Evolutionary conservation across 2,329 filamentous ascomycete species (phyloP).

Genomic region (Penicillium sp.): DNA sequence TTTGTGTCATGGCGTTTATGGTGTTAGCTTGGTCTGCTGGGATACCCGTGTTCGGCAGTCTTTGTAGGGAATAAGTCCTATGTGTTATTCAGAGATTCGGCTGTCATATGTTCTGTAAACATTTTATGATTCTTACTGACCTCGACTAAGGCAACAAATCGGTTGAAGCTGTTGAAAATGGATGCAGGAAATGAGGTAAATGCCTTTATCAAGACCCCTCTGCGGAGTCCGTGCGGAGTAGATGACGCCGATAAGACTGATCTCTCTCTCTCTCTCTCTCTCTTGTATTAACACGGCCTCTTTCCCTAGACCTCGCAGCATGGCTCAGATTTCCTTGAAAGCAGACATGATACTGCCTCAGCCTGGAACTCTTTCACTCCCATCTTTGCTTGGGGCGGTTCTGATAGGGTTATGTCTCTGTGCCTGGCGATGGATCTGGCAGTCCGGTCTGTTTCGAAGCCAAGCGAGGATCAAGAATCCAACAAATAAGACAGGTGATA

Average conservation of each 20-base stretch:
- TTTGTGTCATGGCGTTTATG: not conserved
- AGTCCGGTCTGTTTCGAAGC: not conserved
- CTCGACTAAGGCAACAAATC: not conserved
- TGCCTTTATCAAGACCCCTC: not conserved
- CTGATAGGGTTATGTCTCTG: not conserved
- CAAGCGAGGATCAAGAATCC: not conserved
- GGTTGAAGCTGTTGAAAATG: not conserved
- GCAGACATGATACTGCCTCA: not conserved
- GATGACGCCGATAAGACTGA: not conserved
- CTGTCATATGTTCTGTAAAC: not conserved
- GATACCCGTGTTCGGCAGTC: conserved; percentile 1
- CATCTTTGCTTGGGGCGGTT: not conserved
- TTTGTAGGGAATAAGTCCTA: not conserved
- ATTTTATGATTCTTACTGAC: conserved; percentile 2
- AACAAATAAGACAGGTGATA: not conserved
- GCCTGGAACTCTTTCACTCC: not conserved
- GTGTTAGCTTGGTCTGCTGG: not conserved
- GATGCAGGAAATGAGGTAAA: not conserved
- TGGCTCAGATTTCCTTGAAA: not conserved
- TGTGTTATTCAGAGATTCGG: not conserved
- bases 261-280: not conserved
- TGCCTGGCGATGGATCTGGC: not conserved
- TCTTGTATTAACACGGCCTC: too few species aligned
- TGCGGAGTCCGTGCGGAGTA: not conserved
- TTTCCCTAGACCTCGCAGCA: not conserved